Evolutionary conservation across 768 basidiomycete genomes (phyloP), one percentile per base, ranked within the genome.

Genomic region (Serendipita vermifera): DNA sequence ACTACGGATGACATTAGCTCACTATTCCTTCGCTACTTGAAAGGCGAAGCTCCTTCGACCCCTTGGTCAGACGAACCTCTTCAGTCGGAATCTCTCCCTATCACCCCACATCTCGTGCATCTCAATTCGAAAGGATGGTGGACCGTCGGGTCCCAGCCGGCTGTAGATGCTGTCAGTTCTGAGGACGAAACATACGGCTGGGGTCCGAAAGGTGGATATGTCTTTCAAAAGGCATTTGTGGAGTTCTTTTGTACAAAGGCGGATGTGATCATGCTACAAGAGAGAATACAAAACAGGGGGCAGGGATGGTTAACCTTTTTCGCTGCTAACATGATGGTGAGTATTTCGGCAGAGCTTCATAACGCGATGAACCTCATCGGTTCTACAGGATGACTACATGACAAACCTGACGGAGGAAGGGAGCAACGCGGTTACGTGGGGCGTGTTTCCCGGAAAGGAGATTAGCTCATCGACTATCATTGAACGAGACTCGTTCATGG

Each of bases 341-440:
- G 77, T 64, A 22, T 11, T 11, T 33, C 36, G 51, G 24, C n/a
- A 9, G n/a, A 29, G 17, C 31, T 27, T n/a, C n/a, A n/a, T n/a
- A n/a, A n/a, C n/a, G n/a, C n/a, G 26, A 46, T 24, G 33, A 33
- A 38, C 36, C 5, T 17, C 48, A n/a, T 38, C 32, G 3, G 41
- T n/a, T 11, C 48, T 57, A 3, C 38, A 90, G 85, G 92, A 87
- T 26, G 85, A 89, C 48, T 81, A 76, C 59, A 72, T 75, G 60
- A 90, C 81, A 11, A 98, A 96, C 65, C 79, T 94, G 22, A 73
- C 78, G 1, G 80, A 83, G 41, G 81, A 78, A 32, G 85, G 80
- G 13, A 79, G 87, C 56, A 97, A 97, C 67, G 93, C 92, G 0
- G 96, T 99, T 5, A 99, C 96, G 1, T 99, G 96, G 96, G 96